A percentile compares a stretch with the other conserved stretches of the same genome.
Conservation (phyloP, 768 basidiomycete species). For the Hortiboletus campestris region DNA sequence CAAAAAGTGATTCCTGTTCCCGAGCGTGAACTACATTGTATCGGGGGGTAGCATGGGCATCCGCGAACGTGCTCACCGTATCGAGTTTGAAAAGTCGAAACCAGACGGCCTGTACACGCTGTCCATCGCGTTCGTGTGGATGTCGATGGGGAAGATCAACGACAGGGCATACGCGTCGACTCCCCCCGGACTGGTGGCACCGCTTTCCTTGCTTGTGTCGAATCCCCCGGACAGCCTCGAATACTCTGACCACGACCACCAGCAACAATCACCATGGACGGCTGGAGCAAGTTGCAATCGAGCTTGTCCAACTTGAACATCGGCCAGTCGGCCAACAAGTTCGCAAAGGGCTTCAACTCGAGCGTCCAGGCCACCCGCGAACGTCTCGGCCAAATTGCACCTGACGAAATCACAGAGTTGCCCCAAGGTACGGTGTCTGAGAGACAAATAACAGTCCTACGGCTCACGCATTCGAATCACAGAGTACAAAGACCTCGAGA, state of each 20-base stretch:
- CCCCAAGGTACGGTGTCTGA: conserved; percentile 62
- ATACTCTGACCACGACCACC: background rate
- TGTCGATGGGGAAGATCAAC: no score
- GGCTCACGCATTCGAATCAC: conserved; percentile 8
- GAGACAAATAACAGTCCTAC: background rate
- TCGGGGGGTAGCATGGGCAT: background rate
- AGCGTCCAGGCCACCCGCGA: conserved; percentile 87
- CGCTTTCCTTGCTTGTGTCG: conserved; percentile 2
- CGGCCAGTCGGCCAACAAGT: conserved; percentile 69
- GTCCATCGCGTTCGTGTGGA: conserved; percentile 37
- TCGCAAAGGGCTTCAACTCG: conserved; percentile 77
- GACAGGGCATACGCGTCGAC: conserved; percentile 31
- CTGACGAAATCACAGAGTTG: conserved; percentile 93
- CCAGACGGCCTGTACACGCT: conserved; percentile 51
- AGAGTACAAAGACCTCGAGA: conserved; percentile 97
- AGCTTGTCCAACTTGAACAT: conserved; percentile 66
- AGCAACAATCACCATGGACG: conserved; percentile 34
- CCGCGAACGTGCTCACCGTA: conserved; percentile 46
- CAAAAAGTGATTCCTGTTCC: conserved; percentile 67
- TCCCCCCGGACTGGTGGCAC: conserved; percentile 21
- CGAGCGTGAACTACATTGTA: background rate
- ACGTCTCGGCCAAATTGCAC: conserved; percentile 83
- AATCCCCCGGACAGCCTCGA: conserved; percentile 9
- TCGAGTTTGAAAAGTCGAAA: conserved; percentile 77
- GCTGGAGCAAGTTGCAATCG: conserved; percentile 68